Percentiles rank a stretch among this genome's conserved stretches.
Conservation (phyloP, 495 filamentous ascomycete species). For the Xylaria scruposa region DNA sequence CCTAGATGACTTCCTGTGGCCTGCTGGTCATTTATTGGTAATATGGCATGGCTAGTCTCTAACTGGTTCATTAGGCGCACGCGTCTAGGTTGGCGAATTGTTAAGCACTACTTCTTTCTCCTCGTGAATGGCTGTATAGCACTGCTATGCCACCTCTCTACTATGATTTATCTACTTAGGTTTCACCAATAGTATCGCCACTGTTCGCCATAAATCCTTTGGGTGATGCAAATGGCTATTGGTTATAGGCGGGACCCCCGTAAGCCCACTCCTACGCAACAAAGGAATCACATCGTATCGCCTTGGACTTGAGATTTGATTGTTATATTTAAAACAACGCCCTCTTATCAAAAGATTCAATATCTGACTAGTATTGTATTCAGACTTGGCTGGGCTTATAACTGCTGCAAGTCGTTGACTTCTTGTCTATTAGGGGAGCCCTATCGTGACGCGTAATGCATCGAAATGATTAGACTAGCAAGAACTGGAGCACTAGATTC, state of each 20-base stretch:
- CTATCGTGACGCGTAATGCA: neutral
- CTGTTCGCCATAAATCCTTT: neutral
- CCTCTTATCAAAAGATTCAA: neutral
- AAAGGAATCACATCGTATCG: neutral
- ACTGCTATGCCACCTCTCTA: neutral
- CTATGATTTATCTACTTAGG: neutral
- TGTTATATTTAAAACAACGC: neutral
- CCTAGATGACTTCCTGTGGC: neutral
- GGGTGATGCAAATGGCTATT: neutral
- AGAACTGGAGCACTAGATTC: neutral
- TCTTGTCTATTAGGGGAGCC: neutral
- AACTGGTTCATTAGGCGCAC: neutral
- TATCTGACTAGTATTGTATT: neutral
- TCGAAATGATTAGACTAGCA: neutral
- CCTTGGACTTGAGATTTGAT: neutral
- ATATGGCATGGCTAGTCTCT: neutral
- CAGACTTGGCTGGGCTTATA: neutral
- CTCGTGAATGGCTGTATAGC: neutral
- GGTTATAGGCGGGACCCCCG: neutral
- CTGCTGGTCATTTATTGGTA: neutral
- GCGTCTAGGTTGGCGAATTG: neutral
- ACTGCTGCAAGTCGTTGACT: neutral
- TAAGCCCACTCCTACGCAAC: slow-evolving; percentile 5
- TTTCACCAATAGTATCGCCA: neutral
- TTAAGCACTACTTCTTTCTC: neutral